Conservation (phyloP, 1,284 basidiomycete genomes). For the Trametes versicolor region DNA sequence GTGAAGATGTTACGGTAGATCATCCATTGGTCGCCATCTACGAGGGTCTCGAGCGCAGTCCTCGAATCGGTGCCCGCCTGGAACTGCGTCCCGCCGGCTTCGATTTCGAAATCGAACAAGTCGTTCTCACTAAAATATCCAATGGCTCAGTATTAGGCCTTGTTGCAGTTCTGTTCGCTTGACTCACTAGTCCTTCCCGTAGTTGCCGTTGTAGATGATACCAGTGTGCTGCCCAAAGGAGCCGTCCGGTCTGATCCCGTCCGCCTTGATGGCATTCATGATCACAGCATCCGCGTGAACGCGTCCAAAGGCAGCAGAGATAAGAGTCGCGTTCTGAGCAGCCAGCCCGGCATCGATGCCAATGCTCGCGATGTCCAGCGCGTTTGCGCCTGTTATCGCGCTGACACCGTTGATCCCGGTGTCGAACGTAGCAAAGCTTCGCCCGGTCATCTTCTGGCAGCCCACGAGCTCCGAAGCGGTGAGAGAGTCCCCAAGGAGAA, state of each 20-base stretch:
- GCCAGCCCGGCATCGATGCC: constrained; percentile 63
- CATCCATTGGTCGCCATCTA: constrained; percentile 72
- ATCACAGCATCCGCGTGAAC: constrained; percentile 61
- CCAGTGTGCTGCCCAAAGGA: constrained; percentile 71
- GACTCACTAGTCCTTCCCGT: constrained; percentile 69
- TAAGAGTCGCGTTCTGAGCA: constrained; percentile 51
- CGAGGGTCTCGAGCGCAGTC: constrained; percentile 57
- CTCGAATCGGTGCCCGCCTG: constrained; percentile 50
- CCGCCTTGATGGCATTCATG: constrained; percentile 54
- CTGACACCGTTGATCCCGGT: constrained; percentile 55
- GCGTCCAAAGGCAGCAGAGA: constrained; percentile 58
- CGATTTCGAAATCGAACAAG: constrained; percentile 59
- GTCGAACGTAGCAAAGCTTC: constrained; percentile 63
- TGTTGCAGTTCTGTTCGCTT: background rate
- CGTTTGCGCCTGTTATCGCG: constrained; percentile 69
- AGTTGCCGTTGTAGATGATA: constrained; percentile 72
- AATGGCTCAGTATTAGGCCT: background rate
- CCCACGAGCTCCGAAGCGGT: constrained; percentile 52
- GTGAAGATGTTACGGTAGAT: constrained; percentile 69
- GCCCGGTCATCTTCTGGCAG: constrained; percentile 61
- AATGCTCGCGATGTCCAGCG: constrained; percentile 65
- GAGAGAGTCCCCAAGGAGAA: constrained; percentile 60
- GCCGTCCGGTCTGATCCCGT: constrained; percentile 72
- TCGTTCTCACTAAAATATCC: constrained; percentile 54
- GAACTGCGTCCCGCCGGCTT: constrained; percentile 63